Conservation (phyloP, 768 basidiomycete genomes). For the Panellus pusillus region DNA sequence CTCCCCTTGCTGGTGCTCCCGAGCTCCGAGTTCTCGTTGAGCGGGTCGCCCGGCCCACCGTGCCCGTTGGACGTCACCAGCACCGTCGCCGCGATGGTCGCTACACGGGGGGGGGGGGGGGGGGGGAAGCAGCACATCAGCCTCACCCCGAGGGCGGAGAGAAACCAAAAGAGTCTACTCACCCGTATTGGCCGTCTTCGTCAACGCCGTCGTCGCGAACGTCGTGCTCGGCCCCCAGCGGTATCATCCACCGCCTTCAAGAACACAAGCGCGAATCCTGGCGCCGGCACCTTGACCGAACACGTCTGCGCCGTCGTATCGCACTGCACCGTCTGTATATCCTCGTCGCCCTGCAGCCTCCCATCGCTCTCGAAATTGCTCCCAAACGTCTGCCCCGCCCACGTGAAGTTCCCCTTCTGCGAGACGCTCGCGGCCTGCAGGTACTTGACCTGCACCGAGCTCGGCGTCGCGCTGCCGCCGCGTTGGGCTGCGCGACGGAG, state of each 20-base stretch:
- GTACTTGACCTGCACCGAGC: constrained; percentile 58
- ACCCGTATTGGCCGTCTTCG: constrained; percentile 2
- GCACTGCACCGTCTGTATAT: constrained; percentile 61
- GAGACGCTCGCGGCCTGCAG: constrained; percentile 5
- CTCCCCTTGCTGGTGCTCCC: constrained; percentile 19
- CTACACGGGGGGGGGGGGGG: too few relatives aligned
- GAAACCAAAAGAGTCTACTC: neutral
- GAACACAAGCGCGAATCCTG: constrained; percentile 76
- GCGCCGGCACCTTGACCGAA: constrained; percentile 61
- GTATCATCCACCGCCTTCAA: constrained; percentile 37
- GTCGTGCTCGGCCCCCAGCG: neutral
- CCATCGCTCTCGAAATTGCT: constrained; percentile 66
- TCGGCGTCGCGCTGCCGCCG: constrained; percentile 38
- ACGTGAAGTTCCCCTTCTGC: constrained; percentile 10
- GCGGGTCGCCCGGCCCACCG: constrained; percentile 2
- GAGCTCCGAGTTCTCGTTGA: neutral
- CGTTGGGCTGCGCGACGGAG: constrained; percentile 43
- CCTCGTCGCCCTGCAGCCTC: constrained; percentile 52
- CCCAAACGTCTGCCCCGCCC: constrained; percentile 42
- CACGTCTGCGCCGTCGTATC: constrained; percentile 54
- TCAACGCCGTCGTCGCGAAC: neutral
- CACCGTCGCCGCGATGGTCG: constrained; percentile 1
- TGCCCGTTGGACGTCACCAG: constrained; percentile 11
- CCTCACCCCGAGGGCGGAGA: too few relatives aligned
- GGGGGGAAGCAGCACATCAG: too few relatives aligned